Percentiles rank a stretch among this genome's conserved stretches.
These are phyloP conservation scores for Coemansia sp. DNA, from an alignment of 192 early-diverging fungal species.

Conservation along the genomic window DNA sequence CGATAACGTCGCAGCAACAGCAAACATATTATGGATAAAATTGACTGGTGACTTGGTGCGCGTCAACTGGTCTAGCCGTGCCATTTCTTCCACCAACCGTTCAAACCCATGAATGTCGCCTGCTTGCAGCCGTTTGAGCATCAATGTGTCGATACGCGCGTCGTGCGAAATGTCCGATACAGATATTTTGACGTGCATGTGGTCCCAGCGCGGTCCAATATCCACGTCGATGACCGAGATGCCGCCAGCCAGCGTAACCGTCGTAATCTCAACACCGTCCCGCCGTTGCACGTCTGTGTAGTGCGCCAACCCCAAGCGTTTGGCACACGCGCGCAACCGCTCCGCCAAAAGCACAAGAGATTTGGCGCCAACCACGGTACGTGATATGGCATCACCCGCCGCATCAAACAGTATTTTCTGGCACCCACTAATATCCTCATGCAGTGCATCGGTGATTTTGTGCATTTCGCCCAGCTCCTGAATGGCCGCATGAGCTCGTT, in stretches of 20 bases:
- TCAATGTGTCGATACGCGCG: conserved; percentile 38
- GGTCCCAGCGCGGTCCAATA: conserved; percentile 14
- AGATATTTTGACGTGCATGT: conserved; percentile 46
- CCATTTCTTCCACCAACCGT: conserved; percentile 36
- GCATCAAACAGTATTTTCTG: conserved; percentile 28
- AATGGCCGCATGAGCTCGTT: conserved; percentile 20
- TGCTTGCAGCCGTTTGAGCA: conserved; percentile 17
- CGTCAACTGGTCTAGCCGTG: conserved; percentile 32
- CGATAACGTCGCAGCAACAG: conserved; percentile 27
- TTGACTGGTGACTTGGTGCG: conserved; percentile 28
- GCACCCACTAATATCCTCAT: conserved; percentile 29
- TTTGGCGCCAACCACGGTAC: conserved; percentile 7
- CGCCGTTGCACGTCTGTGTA: conserved; percentile 40
- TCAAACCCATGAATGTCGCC: conserved; percentile 48
- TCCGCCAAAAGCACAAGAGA: conserved; percentile 23
- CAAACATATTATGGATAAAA: conserved; percentile 52
- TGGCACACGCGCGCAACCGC: conserved; percentile 28
- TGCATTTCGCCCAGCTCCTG: conserved; percentile 47
- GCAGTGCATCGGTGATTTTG: conserved; percentile 26
- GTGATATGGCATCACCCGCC: conserved; percentile 30
- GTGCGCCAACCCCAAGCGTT: conserved; percentile 35
- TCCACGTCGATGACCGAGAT: conserved; percentile 52
- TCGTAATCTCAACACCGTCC: conserved; percentile 17
- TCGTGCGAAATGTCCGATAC: conserved; percentile 47
- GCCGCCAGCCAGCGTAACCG: conserved; percentile 47